These are phyloP conservation scores for Gymnopilus junonius DNA, from an alignment of 768 basidiomycete species.

Conservation along the genomic window DNA sequence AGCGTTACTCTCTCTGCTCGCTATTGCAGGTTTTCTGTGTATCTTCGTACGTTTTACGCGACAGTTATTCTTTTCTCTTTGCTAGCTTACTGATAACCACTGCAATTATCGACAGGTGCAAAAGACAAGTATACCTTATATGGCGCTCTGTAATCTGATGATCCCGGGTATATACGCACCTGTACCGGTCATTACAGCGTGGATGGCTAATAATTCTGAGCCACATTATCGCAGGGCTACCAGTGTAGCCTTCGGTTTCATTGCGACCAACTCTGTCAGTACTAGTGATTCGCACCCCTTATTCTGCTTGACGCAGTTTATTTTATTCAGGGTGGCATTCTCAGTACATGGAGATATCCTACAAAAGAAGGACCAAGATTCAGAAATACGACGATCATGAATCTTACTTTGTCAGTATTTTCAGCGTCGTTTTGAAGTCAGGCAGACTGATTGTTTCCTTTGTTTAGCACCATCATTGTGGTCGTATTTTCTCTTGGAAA, in stretches of 20 bases:
- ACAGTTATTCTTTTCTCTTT: too few relatives aligned
- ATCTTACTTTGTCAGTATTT: slow-evolving; percentile 38
- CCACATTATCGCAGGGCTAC: slow-evolving; percentile 41
- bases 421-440: too few relatives aligned
- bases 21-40: slow-evolving; percentile 8
- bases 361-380: slow-evolving; percentile 41
- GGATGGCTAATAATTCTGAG: slow-evolving; percentile 44
- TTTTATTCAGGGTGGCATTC: slow-evolving; percentile 36
- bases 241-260: slow-evolving; percentile 37
- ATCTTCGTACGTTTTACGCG: background rate
- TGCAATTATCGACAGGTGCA: slow-evolving; percentile 19
- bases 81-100: background rate
- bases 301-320: background rate
- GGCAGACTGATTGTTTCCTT: background rate
- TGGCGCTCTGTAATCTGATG: slow-evolving; percentile 38
- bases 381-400: slow-evolving; percentile 40
- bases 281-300: background rate
- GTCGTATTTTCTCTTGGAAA: slow-evolving; percentile 30
- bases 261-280: slow-evolving; percentile 39
- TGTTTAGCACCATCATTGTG: slow-evolving; percentile 28
- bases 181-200: slow-evolving; percentile 34
- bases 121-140: slow-evolving; percentile 30
- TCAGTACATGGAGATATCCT: slow-evolving; percentile 45
- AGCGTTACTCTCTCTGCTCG: slow-evolving; percentile 6
- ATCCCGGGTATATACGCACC: slow-evolving; percentile 38